phyloP scores from a whole-genome alignment of 148 eudicot species.

The Heliamphora exappendiculata region DNA sequence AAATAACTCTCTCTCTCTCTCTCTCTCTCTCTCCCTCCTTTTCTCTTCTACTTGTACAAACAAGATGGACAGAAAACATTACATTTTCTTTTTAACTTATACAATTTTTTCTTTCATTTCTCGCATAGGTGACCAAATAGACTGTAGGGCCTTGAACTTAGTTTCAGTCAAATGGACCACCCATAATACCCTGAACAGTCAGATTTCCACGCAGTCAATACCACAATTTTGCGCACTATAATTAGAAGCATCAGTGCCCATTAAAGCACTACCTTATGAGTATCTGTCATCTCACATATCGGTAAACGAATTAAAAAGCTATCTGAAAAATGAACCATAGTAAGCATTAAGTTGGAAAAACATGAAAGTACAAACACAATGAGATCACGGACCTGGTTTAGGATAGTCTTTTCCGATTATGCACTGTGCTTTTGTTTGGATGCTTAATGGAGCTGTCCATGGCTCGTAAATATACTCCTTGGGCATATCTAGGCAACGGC shows the following conservation, averaged over 20 bases:
- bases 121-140: no score
- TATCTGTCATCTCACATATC: neutral
- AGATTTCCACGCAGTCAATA: neutral
- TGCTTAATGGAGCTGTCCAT: slow-evolving; percentile 81
- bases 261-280: neutral
- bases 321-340: neutral
- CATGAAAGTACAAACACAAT: neutral
- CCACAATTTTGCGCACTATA: neutral
- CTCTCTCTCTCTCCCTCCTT: no score
- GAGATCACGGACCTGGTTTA: slow-evolving; percentile 48
- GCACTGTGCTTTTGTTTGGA: slow-evolving; percentile 79
- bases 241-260: neutral
- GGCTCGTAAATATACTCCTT: slow-evolving; percentile 90
- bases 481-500: slow-evolving; percentile 65
- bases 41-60: no score
- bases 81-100: no score
- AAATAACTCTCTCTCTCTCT: no score
- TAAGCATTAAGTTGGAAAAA: neutral
- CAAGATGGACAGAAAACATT: no score
- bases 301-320: neutral
- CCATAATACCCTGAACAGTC: neutral
- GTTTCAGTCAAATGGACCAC: neutral
- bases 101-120: no score
- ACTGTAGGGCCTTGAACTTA: no score
- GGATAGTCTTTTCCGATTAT: slow-evolving; percentile 89